Conservation (phyloP, 176 grass and related monocot genomes). For the Phoenix roebelenii region DNA sequence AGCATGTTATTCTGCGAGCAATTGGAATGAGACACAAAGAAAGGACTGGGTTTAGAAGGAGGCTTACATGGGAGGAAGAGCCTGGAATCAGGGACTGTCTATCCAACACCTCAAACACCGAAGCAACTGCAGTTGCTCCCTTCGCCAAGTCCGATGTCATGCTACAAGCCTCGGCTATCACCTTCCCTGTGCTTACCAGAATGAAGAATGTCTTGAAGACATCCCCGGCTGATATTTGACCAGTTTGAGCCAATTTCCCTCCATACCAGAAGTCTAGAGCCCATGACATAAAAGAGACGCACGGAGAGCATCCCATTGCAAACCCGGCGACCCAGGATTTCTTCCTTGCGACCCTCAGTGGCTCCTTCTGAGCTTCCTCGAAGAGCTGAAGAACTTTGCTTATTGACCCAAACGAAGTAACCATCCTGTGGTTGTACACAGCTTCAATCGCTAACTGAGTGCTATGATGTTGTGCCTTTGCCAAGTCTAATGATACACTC, state of each 20-base stretch:
- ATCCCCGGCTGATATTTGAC: slow-evolving; percentile 79
- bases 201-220: slow-evolving; percentile 99
- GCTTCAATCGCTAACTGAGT: slow-evolving; percentile 98
- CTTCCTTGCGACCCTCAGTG: slow-evolving; percentile 67
- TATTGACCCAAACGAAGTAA: slow-evolving; percentile 85
- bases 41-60: neutral
- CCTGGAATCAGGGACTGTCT: slow-evolving; percentile 67
- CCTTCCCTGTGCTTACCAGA: slow-evolving; percentile 92
- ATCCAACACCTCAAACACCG: slow-evolving; percentile 94
- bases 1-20: neutral
- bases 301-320: slow-evolving; percentile 79
- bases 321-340: slow-evolving; percentile 91
- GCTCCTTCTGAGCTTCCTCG: slow-evolving; percentile 67
- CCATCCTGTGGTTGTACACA: slow-evolving; percentile 95
- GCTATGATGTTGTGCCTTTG: slow-evolving; percentile 80
- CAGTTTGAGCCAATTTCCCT: slow-evolving; percentile 65
- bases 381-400: slow-evolving; percentile 76
- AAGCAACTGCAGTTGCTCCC: slow-evolving; percentile 84
- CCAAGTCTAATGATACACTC: slow-evolving; percentile 73
- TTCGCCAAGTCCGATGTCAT: slow-evolving; percentile 98
- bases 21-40: neutral
- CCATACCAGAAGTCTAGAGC: slow-evolving; percentile 99
- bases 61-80: slow-evolving; percentile 44
- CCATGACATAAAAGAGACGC: slow-evolving; percentile 87
- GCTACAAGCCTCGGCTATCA: slow-evolving; percentile 95